Percentiles rank a stretch among this genome's conserved stretches.
Conservation (phyloP, 441 rosid species). For the Hura crepitans region DNA sequence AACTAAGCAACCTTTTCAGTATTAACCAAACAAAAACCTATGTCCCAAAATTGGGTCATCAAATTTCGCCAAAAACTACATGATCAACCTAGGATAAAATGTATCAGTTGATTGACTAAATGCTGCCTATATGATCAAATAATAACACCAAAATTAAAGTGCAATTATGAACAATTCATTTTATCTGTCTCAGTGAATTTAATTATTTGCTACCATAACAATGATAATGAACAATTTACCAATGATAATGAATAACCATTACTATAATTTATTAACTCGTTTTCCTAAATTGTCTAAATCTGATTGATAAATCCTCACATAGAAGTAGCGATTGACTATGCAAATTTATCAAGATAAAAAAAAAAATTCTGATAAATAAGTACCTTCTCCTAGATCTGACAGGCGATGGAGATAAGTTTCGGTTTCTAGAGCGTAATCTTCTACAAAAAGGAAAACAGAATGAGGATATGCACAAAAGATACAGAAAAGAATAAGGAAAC, state of each 20-base stretch:
- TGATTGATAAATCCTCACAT: not conserved
- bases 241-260: not conserved
- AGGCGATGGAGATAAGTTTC: constrained; percentile 64
- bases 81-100: not conserved
- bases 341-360: constrained; percentile 8
- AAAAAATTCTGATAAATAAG: constrained; percentile 17
- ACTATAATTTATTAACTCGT: not conserved
- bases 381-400: constrained; percentile 77
- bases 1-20: not conserved
- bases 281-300: not conserved
- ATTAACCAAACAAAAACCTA: constrained; percentile 7
- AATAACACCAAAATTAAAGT: not conserved
- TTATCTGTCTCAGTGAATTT: not conserved
- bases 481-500: constrained; percentile 19
- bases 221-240: not conserved
- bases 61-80: not conserved
- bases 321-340: not conserved
- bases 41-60: not conserved
- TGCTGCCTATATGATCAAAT: not conserved
- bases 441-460: constrained; percentile 36
- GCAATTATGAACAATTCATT: not conserved
- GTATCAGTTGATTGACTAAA: not conserved
- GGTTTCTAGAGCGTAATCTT: constrained; percentile 51
- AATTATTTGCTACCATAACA: not conserved
- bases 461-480: constrained; percentile 23